phyloP scores from a whole-genome alignment of 2,329 filamentous ascomycete species.

The Orbilia ellipsospora region DNA sequence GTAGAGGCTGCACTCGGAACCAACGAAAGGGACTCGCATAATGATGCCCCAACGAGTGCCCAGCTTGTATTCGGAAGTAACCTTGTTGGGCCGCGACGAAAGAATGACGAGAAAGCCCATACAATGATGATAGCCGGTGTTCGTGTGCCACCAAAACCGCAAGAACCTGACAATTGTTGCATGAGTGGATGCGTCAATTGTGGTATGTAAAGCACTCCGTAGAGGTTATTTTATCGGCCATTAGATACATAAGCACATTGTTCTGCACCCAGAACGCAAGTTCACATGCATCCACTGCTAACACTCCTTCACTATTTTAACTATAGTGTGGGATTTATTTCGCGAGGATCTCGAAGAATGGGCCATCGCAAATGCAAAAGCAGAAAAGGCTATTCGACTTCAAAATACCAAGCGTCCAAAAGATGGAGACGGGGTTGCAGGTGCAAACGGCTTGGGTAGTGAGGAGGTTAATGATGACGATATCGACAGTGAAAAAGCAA shows the following conservation, averaged over 20 bases:
- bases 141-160: conserved; percentile 81
- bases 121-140: conserved; percentile 80
- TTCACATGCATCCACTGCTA: no score
- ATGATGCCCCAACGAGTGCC: conserved; percentile 61
- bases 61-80: conserved; percentile 84
- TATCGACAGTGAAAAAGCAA: conserved; percentile 59
- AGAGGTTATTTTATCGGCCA: no score
- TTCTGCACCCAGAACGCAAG: no score
- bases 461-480: conserved; percentile 59
- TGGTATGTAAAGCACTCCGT: conserved; percentile 76
- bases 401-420: conserved; percentile 56
- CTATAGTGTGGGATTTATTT: conserved; percentile 64
- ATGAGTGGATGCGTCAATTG: conserved; percentile 99
- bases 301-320: not conserved
- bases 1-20: conserved; percentile 3
- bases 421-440: not conserved
- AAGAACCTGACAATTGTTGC: conserved; percentile 97
- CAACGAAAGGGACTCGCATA: not conserved
- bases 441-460: conserved; percentile 11
- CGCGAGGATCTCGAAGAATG: conserved; percentile 93
- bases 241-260: no score
- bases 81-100: conserved; percentile 77
- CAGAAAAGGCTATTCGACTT: conserved; percentile 68
- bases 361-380: conserved; percentile 74
- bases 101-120: conserved; percentile 69